These are phyloP conservation scores for Lepiota brunneoincarnata DNA, from an alignment of 768 basidiomycete species.

Conservation along the genomic window DNA sequence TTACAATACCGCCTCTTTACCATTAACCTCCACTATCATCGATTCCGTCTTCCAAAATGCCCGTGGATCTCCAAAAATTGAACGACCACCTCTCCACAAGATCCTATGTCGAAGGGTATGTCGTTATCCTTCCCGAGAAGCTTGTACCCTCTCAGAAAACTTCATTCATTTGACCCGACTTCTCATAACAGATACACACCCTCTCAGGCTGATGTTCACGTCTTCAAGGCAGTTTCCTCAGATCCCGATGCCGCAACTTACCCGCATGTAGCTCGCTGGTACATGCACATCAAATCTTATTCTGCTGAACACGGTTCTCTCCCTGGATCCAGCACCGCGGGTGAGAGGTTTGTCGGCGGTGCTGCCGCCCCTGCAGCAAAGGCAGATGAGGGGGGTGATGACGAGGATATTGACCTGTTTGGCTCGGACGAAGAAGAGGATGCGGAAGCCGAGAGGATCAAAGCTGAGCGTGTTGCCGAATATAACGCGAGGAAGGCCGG, in stretches of 20 bases:
- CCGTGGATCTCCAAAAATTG: constrained; percentile 67
- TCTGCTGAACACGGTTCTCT: constrained; percentile 72
- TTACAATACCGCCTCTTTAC: constrained; percentile 10
- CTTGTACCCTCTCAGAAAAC: neutral
- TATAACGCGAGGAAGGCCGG: constrained; percentile 92
- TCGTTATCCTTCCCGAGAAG: constrained; percentile 14
- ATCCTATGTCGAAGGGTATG: constrained; percentile 92
- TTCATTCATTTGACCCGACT: constrained; percentile 8
- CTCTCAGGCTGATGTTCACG: constrained; percentile 91
- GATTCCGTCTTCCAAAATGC: constrained; percentile 42
- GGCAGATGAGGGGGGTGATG: constrained; percentile 55
- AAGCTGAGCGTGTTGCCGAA: constrained; percentile 88
- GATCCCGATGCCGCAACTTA: constrained; percentile 61
- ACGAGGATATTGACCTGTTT: constrained; percentile 84
- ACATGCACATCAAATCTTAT: constrained; percentile 91
- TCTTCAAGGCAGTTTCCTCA: constrained; percentile 77
- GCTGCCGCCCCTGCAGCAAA: constrained; percentile 43
- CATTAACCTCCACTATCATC: constrained; percentile 19
- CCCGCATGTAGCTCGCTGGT: constrained; percentile 88
- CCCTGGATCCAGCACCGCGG: constrained; percentile 82
- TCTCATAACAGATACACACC: constrained; percentile 68
- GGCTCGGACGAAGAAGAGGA: constrained; percentile 82
- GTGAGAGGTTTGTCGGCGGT: constrained; percentile 65
- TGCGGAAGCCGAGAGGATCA: constrained; percentile 82
- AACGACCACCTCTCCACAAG: constrained; percentile 84